A percentile compares a stretch with the other conserved stretches of the same genome.
These are phyloP conservation scores for Poa annua DNA, from an alignment of 176 grass and related monocot species.

Conservation along the genomic window DNA sequence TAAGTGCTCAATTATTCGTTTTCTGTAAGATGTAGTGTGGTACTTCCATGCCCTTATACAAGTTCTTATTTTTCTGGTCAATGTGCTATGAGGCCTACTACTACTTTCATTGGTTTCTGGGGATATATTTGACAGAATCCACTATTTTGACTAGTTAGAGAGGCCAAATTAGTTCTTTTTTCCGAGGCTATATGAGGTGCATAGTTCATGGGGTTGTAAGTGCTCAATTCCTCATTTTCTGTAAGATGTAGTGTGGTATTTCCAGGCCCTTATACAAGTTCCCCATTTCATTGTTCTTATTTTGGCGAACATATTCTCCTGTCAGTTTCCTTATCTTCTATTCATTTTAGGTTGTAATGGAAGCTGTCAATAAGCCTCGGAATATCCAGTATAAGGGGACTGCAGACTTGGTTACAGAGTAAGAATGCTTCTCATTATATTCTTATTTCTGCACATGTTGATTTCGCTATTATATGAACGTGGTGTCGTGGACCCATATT, in stretches of 20 bases:
- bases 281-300: not conserved
- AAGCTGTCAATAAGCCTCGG: constrained; percentile 88
- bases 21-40: no score
- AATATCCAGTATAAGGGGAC: constrained; percentile 92
- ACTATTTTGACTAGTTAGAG: not conserved
- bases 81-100: no score
- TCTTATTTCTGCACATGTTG: not conserved
- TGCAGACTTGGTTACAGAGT: constrained; percentile 96
- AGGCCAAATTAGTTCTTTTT: not conserved
- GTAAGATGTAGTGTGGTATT: not conserved
- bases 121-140: no score
- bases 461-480: not conserved
- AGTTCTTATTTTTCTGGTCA: not conserved
- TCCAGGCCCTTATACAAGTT: not conserved
- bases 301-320: constrained; percentile 1
- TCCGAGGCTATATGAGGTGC: not conserved
- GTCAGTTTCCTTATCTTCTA: not conserved
- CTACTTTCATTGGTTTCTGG: no score
- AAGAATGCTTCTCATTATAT: constrained; percentile 47
- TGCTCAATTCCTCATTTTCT: not conserved
- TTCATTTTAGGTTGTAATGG: constrained; percentile 80
- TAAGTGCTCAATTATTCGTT: no score
- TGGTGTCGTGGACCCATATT: not conserved
- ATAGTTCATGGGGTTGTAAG: not conserved
- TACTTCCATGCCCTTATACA: no score